A percentile compares a stretch with the other conserved stretches of the same genome.
phyloP scores from a whole-genome alignment of 2,329 filamentous ascomycete species.

The Arthrobotrys iridis region DNA sequence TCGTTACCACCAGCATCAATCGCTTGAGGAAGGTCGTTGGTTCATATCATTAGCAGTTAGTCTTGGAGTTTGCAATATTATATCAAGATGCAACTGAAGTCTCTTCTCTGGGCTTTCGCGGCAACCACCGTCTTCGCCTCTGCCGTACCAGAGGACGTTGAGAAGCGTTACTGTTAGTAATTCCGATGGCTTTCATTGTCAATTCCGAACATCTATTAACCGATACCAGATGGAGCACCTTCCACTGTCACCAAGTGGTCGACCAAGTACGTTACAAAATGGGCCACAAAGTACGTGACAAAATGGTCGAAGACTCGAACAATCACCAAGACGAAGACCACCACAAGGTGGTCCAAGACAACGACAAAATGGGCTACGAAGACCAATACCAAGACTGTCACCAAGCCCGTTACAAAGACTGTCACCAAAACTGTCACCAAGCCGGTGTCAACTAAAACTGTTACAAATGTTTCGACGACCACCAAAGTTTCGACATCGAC shows the following conservation, averaged over 20 bases:
- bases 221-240: not conserved
- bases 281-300: not conserved
- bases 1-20: constrained; percentile 20
- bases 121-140: constrained; percentile 18
- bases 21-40: constrained; percentile 2
- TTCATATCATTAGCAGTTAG: constrained; percentile 4
- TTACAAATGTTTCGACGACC: not conserved
- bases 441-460: not conserved
- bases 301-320: constrained; percentile 8
- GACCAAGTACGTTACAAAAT: constrained; percentile 12
- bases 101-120: constrained; percentile 25
- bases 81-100: constrained; percentile 40
- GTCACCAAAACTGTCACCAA: not conserved
- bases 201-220: not conserved
- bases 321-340: constrained; percentile 4
- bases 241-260: constrained; percentile 7
- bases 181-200: not conserved
- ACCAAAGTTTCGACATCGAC: not conserved
- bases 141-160: constrained; percentile 16
- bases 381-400: constrained; percentile 26
- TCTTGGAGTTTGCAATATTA: constrained; percentile 1
- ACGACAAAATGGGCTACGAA: constrained; percentile 2
- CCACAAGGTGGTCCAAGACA: constrained; percentile 16
- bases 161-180: constrained; percentile 36
- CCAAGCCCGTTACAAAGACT: constrained; percentile 11